Conservation (phyloP, 2,329 filamentous ascomycete species). For the Pyrenochaeta sp. region DNA sequence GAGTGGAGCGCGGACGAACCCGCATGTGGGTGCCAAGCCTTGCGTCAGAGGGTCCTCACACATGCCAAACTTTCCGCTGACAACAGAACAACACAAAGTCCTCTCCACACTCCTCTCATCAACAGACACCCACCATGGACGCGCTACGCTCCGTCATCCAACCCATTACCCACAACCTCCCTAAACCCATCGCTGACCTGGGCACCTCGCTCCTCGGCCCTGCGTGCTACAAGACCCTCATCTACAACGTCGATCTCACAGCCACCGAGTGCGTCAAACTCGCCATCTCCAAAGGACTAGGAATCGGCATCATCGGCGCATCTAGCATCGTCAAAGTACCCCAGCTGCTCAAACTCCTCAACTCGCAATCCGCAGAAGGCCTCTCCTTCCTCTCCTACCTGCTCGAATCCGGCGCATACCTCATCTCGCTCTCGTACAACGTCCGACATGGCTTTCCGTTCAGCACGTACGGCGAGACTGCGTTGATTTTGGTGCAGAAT, state of each 20-base stretch:
- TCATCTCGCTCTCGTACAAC: slow-evolving; percentile 93
- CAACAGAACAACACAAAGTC: slow-evolving; percentile 11
- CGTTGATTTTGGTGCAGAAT: slow-evolving; percentile 90
- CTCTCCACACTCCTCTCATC: slow-evolving; percentile 11
- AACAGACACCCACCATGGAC: slow-evolving; percentile 50
- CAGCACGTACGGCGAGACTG: slow-evolving; percentile 95
- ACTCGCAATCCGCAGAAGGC: slow-evolving; percentile 80
- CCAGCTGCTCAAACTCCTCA: slow-evolving; percentile 91
- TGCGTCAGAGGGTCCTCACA: slow-evolving; percentile 20
- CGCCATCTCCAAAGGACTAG: slow-evolving; percentile 89
- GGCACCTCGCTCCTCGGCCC: slow-evolving; percentile 71
- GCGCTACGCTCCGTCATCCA: slow-evolving; percentile 54
- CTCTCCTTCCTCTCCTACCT: slow-evolving; percentile 91
- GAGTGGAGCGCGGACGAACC: background rate
- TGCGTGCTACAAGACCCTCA: slow-evolving; percentile 84
- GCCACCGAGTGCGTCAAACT: slow-evolving; percentile 85
- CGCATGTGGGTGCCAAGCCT: slow-evolving; percentile 12
- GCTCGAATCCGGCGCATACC: slow-evolving; percentile 86
- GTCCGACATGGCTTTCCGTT: slow-evolving; percentile 91
- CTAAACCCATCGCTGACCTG: slow-evolving; percentile 44
- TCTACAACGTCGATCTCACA: slow-evolving; percentile 83
- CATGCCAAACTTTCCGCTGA: slow-evolving; percentile 7
- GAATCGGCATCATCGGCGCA: slow-evolving; percentile 90
- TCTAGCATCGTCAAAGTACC: slow-evolving; percentile 95
- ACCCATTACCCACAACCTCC: slow-evolving; percentile 57